phyloP scores from a whole-genome alignment of 2,329 filamentous ascomycete species.

The Aspergillus sp. region DNA sequence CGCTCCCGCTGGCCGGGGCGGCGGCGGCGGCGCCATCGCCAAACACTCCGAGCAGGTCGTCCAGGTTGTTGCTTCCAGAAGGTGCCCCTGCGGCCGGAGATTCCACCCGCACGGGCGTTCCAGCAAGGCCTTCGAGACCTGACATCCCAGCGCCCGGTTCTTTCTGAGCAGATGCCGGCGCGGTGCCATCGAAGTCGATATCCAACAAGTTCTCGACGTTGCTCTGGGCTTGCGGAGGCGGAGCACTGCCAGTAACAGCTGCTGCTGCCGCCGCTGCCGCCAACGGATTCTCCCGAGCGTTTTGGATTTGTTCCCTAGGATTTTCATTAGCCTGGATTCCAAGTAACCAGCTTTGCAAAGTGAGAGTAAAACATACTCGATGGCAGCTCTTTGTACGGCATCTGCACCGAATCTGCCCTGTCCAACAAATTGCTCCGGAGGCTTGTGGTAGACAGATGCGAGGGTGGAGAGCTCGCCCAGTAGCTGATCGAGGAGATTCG shows the following conservation, averaged over 20 bases:
- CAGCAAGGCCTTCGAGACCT: slow-evolving; percentile 59
- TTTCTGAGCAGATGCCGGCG: slow-evolving; percentile 80
- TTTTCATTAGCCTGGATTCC: slow-evolving; percentile 20
- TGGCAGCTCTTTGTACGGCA: slow-evolving; percentile 90
- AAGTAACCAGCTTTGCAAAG: not conserved
- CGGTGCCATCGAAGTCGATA: slow-evolving; percentile 92
- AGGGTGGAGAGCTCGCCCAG: slow-evolving; percentile 89
- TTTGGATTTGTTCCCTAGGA: slow-evolving; percentile 76
- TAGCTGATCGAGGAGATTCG: slow-evolving; percentile 82
- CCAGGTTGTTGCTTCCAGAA: slow-evolving; percentile 63
- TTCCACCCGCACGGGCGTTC: slow-evolving; percentile 54
- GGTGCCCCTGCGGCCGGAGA: slow-evolving; percentile 45
- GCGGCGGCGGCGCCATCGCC: slow-evolving; percentile 49
- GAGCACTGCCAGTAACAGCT: slow-evolving; percentile 58
- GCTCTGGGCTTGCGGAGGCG: slow-evolving; percentile 58
- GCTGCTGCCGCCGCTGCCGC: slow-evolving; percentile 76
- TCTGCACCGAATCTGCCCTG: slow-evolving; percentile 92
- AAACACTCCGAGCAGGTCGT: slow-evolving; percentile 77
- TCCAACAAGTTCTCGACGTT: slow-evolving; percentile 95
- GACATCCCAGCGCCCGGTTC: slow-evolving; percentile 65
- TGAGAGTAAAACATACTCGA: slow-evolving; percentile 62
- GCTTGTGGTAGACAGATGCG: slow-evolving; percentile 97
- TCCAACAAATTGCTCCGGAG: slow-evolving; percentile 95
- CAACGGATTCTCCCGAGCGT: slow-evolving; percentile 90
- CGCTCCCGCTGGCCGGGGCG: slow-evolving; percentile 34